Percentiles rank a stretch among this genome's conserved stretches.
Evolutionary conservation across 306 rosid species (phyloP).

Genomic region (Lathyrus sativus): DNA sequence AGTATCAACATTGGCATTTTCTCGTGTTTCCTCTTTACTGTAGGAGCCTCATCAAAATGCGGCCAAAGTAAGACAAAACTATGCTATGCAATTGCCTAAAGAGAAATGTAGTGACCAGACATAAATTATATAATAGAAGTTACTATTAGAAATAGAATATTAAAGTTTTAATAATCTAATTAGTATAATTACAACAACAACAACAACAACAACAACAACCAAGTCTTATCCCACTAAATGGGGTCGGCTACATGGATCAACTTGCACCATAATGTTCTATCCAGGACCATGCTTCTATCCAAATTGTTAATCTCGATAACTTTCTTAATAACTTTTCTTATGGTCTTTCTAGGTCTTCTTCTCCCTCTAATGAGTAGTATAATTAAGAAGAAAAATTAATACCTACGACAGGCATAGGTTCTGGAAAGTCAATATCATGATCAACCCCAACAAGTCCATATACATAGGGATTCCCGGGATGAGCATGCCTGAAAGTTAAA

Average conservation of each 20-base stretch:
- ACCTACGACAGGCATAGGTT: slow-evolving; percentile 97
- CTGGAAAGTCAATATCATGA: slow-evolving; percentile 94
- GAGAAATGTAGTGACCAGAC: slow-evolving; percentile 13
- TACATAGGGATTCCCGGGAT: slow-evolving; percentile 97
- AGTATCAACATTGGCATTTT: background rate
- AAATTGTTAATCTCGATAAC: too few relatives aligned
- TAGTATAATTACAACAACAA: slow-evolving; percentile 8
- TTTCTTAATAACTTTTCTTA: too few relatives aligned
- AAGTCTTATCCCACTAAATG: too few relatives aligned
- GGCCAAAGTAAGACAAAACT: background rate
- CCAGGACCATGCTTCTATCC: too few relatives aligned
- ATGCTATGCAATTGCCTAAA: slow-evolving; percentile 3
- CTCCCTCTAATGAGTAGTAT: slow-evolving; percentile 4
- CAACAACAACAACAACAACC: too few relatives aligned
- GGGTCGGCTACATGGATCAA: too few relatives aligned
- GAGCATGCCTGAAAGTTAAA: slow-evolving; percentile 78
- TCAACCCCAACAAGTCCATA: slow-evolving; percentile 91
- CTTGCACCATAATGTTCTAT: too few relatives aligned
- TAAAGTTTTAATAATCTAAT: slow-evolving; percentile 24
- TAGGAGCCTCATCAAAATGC: slow-evolving; percentile 11
- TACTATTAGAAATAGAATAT: slow-evolving; percentile 18
- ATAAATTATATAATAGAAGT: background rate
- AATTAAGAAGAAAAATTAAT: background rate
- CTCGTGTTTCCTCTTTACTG: background rate
- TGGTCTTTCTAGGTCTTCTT: too few relatives aligned